Conservation (phyloP, 768 basidiomycete genomes). For the Leccinum ochraceum region DNA sequence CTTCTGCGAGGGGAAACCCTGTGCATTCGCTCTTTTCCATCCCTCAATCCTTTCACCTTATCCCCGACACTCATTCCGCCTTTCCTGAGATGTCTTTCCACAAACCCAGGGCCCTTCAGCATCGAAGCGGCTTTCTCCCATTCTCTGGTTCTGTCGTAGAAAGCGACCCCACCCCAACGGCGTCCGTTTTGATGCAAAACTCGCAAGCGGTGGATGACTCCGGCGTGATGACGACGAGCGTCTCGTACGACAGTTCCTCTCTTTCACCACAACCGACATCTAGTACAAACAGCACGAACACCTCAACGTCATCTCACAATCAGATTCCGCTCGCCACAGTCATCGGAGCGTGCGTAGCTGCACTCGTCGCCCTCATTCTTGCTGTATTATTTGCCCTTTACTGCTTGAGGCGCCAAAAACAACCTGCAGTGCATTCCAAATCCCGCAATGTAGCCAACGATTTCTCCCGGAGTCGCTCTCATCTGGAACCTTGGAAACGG, state of each 20-base stretch:
- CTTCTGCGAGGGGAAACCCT: no score
- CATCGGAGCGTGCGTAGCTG: conserved; percentile 63
- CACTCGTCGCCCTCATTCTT: conserved; percentile 51
- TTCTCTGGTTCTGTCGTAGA: conserved; percentile 28
- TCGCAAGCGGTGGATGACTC: neutral
- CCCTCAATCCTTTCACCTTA: neutral
- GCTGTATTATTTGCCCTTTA: conserved; percentile 54
- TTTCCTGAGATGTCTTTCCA: conserved; percentile 18
- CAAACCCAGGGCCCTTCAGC: conserved; percentile 10
- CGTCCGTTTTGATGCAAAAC: conserved; percentile 26
- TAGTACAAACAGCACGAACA: neutral
- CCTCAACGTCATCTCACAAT: conserved; percentile 16
- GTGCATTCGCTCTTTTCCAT: conserved; percentile 21
- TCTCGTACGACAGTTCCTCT: conserved; percentile 18
- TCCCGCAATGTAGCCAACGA: conserved; percentile 45
- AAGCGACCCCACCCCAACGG: conserved; percentile 28
- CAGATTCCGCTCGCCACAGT: conserved; percentile 47
- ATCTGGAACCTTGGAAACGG: conserved; percentile 55
- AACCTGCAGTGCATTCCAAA: conserved; percentile 20
- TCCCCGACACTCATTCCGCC: conserved; percentile 5
- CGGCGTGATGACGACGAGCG: neutral
- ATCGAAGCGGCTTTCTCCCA: conserved; percentile 16
- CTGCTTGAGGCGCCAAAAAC: conserved; percentile 47
- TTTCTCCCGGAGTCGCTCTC: conserved; percentile 44
- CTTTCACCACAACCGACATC: conserved; percentile 6